These are phyloP conservation scores for Mycosphaerelloides madeirae DNA, from an alignment of 2,329 filamentous ascomycete species.

Conservation along the genomic window DNA sequence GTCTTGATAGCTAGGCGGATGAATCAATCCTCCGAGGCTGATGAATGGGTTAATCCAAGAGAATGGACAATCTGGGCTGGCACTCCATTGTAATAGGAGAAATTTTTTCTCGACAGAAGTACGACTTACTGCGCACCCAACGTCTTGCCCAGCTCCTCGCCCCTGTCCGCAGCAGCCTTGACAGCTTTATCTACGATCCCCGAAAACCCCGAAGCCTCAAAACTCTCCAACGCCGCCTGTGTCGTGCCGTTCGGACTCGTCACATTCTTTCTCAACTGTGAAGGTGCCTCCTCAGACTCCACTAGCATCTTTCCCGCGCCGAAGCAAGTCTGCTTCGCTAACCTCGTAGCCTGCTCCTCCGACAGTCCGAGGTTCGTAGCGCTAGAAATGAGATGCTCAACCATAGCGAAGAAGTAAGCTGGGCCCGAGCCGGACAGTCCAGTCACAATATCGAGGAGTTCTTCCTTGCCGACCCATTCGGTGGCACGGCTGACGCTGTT, in stretches of 20 bases:
- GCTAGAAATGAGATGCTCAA: conserved; percentile 26
- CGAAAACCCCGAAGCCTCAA: conserved; percentile 23
- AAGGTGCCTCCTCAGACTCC: conserved; percentile 20
- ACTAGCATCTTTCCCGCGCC: conserved; percentile 28
- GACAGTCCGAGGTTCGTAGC: conserved; percentile 22
- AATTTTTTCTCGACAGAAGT: too few species aligned
- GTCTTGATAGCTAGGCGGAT: too few species aligned
- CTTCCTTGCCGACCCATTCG: conserved; percentile 26
- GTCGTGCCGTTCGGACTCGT: conserved; percentile 29
- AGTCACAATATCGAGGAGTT: conserved; percentile 26
- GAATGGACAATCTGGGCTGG: too few species aligned
- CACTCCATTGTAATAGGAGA: too few species aligned
- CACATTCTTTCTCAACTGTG: conserved; percentile 26
- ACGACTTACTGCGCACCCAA: conserved; percentile 24
- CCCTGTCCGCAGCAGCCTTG: conserved; percentile 23
- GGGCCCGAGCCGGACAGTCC: conserved; percentile 25
- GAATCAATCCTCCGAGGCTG: too few species aligned
- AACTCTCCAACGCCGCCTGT: conserved; percentile 25
- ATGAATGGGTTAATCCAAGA: background rate
- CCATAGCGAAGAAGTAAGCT: conserved; percentile 26
- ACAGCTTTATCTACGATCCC: conserved; percentile 25
- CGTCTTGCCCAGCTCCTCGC: conserved; percentile 22
- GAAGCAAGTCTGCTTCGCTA: conserved; percentile 26
- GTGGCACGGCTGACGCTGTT: conserved; percentile 23
- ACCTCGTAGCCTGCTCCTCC: conserved; percentile 23